Conservation (phyloP, 768 basidiomycete genomes). For the Podaxis rugospora region DNA sequence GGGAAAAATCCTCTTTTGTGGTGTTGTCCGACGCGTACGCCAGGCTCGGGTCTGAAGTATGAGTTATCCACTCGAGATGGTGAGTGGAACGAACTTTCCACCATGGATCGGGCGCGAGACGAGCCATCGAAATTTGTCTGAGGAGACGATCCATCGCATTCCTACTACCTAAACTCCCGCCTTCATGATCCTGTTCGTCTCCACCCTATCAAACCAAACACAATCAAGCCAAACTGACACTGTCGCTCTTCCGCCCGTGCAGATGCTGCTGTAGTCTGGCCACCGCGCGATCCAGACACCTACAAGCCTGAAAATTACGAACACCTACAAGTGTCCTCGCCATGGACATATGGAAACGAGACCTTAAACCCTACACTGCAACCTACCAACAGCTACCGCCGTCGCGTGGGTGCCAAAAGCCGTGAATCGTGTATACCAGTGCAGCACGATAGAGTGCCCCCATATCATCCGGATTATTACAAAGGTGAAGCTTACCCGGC, state of each 20-base stretch:
- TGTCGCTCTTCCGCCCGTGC: conserved; percentile 4
- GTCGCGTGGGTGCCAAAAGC: conserved; percentile 13
- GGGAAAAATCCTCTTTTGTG: conserved; percentile 74
- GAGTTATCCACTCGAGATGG: conserved; percentile 66
- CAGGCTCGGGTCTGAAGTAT: conserved; percentile 75
- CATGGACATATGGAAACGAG: conserved; percentile 85
- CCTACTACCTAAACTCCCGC: conserved; percentile 11
- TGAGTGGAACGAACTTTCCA: conserved; percentile 59
- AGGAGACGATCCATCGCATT: conserved; percentile 11
- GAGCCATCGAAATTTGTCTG: conserved; percentile 16
- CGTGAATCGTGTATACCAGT: conserved; percentile 8
- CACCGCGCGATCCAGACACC: conserved; percentile 62
- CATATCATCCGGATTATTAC: conserved; percentile 73
- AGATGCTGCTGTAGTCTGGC: conserved; percentile 49
- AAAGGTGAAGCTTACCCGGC: conserved; percentile 26
- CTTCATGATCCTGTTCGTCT: conserved; percentile 5
- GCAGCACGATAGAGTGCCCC: conserved; percentile 40
- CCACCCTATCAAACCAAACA: background rate
- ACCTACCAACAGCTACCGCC: conserved; percentile 50
- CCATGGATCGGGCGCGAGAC: background rate
- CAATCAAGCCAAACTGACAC: conserved; percentile 3
- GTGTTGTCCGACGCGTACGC: conserved; percentile 72
- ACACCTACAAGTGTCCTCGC: conserved; percentile 53
- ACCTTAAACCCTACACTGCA: conserved; percentile 71
- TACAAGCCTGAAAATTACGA: conserved; percentile 30